phyloP scores from a whole-genome alignment of 108 stramenopile species.

The Nitzschia sp. region DNA sequence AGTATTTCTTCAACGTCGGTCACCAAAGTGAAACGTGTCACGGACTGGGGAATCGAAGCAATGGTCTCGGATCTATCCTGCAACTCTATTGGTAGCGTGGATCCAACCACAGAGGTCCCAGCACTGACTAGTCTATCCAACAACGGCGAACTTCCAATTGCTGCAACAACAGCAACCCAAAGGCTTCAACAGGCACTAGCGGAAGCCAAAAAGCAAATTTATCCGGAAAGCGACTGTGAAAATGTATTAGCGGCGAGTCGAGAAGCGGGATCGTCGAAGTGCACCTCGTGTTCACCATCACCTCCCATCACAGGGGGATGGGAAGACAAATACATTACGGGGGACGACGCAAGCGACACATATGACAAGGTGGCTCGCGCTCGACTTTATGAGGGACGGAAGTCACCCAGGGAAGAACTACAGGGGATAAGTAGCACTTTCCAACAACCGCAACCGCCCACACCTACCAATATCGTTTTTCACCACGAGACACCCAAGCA shows the following conservation, averaged over 20 bases:
- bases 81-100: background rate
- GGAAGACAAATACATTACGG: background rate
- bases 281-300: no score
- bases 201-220: conserved; percentile 6
- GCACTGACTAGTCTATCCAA: background rate
- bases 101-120: background rate
- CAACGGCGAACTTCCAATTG: background rate
- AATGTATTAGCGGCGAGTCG: background rate
- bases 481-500: background rate
- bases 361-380: background rate
- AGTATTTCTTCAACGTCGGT: background rate
- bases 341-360: background rate
- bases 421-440: background rate
- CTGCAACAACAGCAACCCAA: conserved; percentile 5
- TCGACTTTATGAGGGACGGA: background rate
- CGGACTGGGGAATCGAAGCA: conserved; percentile 10
- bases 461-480: no score
- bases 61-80: conserved; percentile 12
- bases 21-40: background rate
- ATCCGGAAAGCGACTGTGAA: conserved; percentile 1
- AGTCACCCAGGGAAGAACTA: background rate
- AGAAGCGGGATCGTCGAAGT: no score
- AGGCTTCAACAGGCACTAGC: conserved; percentile 12
- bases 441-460: no score
- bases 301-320: background rate